Percentiles rank a stretch among this genome's conserved stretches.
phyloP scores from a whole-genome alignment of 441 rosid genomes.

The Raphanus hybrid region DNA sequence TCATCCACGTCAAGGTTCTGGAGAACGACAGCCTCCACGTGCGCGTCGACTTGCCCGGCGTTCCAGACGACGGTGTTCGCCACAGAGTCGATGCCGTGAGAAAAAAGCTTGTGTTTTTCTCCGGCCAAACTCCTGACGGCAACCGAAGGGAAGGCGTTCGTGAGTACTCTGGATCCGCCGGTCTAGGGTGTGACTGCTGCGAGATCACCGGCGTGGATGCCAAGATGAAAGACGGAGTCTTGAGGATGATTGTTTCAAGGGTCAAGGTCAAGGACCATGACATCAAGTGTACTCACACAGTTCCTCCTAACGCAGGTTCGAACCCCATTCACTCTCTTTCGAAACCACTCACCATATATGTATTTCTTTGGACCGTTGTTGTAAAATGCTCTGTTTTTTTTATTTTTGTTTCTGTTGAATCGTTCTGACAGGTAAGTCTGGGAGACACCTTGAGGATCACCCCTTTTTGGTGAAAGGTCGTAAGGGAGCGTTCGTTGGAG shows the following conservation, averaged over 20 bases:
- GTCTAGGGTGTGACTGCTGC: conserved; percentile 34
- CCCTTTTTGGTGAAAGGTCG: conserved; percentile 17
- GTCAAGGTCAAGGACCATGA: conserved; percentile 25
- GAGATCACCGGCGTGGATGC: conserved; percentile 33
- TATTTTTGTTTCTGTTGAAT: neutral
- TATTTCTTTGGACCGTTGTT: neutral
- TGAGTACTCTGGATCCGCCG: conserved; percentile 24
- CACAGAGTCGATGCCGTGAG: conserved; percentile 26
- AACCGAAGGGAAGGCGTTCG: neutral
- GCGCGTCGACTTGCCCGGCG: conserved; percentile 36
- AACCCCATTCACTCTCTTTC: neutral
- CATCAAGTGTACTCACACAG: conserved; percentile 15
- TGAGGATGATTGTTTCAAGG: conserved; percentile 37
- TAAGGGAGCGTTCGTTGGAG: neutral
- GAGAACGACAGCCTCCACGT: conserved; percentile 20
- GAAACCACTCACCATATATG: neutral
- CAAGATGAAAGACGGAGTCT: conserved; percentile 32
- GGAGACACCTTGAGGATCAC: neutral
- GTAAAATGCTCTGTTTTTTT: neutral
- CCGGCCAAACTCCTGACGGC: conserved; percentile 3
- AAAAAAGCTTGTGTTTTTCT: conserved; percentile 27
- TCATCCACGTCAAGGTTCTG: conserved; percentile 28
- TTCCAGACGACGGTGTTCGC: conserved; percentile 21
- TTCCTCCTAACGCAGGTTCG: conserved; percentile 32
- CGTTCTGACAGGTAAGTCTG: neutral